Evolutionary conservation across 768 basidiomycete genomes (phyloP).

Genomic region (Kwoniella heveanensis): DNA sequence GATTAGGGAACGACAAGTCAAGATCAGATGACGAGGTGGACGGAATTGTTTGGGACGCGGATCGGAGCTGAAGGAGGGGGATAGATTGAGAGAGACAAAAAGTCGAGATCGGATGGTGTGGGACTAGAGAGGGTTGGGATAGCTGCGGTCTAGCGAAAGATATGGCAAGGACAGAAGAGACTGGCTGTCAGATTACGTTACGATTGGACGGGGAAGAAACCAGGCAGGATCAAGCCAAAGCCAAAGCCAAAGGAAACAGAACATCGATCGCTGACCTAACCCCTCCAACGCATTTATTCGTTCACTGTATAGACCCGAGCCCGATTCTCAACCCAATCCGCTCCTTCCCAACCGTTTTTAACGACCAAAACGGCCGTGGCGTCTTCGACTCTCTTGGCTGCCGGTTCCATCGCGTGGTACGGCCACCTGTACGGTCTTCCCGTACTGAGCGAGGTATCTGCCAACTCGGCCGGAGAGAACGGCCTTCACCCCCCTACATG

Average conservation of each 20-base stretch:
- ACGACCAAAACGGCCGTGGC: conserved; percentile 58
- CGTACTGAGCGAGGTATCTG: conserved; percentile 87
- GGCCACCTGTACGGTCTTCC: conserved; percentile 89
- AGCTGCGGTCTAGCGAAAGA: too few species aligned
- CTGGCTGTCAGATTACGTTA: too few species aligned
- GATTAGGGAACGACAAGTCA: too few species aligned
- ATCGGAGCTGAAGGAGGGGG: too few species aligned
- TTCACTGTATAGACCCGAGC: conserved; percentile 20
- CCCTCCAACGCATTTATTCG: too few species aligned
- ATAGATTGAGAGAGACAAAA: too few species aligned
- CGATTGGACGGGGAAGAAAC: too few species aligned
- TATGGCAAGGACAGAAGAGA: background rate
- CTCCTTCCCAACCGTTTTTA: conserved; percentile 31
- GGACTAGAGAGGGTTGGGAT: too few species aligned
- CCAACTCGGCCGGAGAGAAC: conserved; percentile 87
- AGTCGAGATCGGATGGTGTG: conserved; percentile 4
- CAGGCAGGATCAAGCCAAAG: too few species aligned
- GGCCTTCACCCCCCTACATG: conserved; percentile 84
- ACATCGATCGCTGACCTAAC: background rate
- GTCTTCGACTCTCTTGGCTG: conserved; percentile 74
- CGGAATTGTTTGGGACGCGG: too few species aligned
- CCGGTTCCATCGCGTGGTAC: conserved; percentile 94
- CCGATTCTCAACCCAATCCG: conserved; percentile 37
- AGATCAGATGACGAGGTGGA: too few species aligned
- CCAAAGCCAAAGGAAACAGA: too few species aligned